Percentiles rank a stretch among this genome's conserved stretches.
phyloP scores from a whole-genome alignment of 73 alveolate species.

The Diophrys sp. region DNA sequence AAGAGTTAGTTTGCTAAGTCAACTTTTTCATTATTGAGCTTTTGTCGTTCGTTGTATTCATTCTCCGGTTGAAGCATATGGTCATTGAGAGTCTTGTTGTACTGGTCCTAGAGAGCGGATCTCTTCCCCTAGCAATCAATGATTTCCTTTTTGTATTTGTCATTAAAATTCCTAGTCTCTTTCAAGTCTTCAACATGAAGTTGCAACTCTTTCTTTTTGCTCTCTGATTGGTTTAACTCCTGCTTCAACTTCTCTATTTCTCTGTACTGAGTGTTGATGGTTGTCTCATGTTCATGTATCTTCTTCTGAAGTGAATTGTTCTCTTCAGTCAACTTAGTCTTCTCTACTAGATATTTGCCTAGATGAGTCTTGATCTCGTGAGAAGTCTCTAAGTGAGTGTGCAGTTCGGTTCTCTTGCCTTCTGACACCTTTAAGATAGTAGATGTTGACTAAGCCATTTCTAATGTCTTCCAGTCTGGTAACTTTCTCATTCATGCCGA shows the following conservation, averaged over 20 bases:
- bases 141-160: conserved; percentile 27
- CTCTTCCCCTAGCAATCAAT: conserved; percentile 15
- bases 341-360: conserved; percentile 35
- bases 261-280: conserved; percentile 13
- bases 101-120: conserved; percentile 21
- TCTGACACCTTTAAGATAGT: conserved; percentile 15
- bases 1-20: conserved; percentile 27
- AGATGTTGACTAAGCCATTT: conserved; percentile 10
- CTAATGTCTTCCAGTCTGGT: conserved; percentile 37
- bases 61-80: conserved; percentile 25
- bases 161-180: conserved; percentile 29
- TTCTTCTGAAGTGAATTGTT: conserved; percentile 24
- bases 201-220: conserved; percentile 22
- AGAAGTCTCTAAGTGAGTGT: conserved; percentile 20
- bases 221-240: conserved; percentile 7
- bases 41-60: conserved; percentile 27
- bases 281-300: background rate
- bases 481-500: conserved; percentile 38
- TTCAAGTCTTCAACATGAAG: conserved; percentile 20
- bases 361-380: conserved; percentile 28
- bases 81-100: conserved; percentile 23
- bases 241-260: conserved; percentile 11
- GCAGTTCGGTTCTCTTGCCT: conserved; percentile 29
- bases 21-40: conserved; percentile 11
- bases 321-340: conserved; percentile 30